Base-by-base conservation (phyloP, 108 stramenopile species). In the Cyclotella distinguenda region DNA sequence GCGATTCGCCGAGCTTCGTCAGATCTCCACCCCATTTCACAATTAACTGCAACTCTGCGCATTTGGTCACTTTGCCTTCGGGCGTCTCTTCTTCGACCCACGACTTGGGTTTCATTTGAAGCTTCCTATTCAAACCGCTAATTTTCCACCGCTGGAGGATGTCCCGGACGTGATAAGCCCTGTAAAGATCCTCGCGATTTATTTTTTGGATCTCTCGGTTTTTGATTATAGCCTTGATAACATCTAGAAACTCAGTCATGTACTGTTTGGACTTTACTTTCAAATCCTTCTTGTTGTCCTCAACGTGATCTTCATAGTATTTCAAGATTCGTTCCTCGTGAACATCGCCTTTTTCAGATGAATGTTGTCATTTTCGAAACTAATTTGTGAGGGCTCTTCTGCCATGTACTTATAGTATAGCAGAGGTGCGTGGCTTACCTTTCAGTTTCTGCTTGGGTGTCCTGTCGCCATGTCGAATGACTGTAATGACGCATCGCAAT, bases 401-500 rank as follows among this genome's bases (percentile, higher is more conserved):
- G 12, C 12, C 12, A 12, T 10, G 8, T 8, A 8, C 38, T 12
- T 10, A 12, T 38, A 38, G 38, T 10, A 38, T 38, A 10, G 47
- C 47, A 48, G 2, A 2, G 22, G 10, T 3, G 2, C 12, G 23
- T 48, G 47, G 12, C 27, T 53, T 32, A 53, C 55, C 86, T 84
- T 99, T 99, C 42, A 99, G 85, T 76, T 99, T 99, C 68, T 98
- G 97, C 81, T 99, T 99, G 12, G 99, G 99, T 11, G 97, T 98
- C 25, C 99, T 68, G 71, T 99, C 99, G 6, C 97, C 99, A 68
- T 99, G 99, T 11, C 99, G 80, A 25, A 97, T 78, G 25, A 99
- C 85, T 8, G 97, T 94, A 68, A 98, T 94, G 60, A 99, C 97
- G 61, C 97, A 97, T 19, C 95, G 87, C 10, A 98, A 67, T 64